Evolutionary conservation across 495 filamentous ascomycete species (phyloP).

Genomic region (Talaromyces thailandensis): DNA sequence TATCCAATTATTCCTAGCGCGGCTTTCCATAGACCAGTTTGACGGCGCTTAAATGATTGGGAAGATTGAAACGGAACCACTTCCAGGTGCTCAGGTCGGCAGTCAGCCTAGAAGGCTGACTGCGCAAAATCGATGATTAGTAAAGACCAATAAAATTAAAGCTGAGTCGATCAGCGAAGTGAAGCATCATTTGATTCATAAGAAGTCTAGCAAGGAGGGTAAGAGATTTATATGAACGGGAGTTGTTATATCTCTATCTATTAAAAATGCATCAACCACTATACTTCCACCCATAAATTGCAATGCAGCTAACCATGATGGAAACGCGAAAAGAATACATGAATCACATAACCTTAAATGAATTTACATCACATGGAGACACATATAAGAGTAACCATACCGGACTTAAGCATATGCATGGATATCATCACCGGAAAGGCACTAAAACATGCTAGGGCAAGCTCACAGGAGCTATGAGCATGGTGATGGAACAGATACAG

Average conservation of each 20-base stretch:
- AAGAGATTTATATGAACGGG: neutral
- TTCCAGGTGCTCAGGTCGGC: neutral
- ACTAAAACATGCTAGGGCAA: neutral
- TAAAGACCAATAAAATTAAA: neutral
- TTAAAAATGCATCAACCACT: neutral
- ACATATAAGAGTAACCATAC: neutral
- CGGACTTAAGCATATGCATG: neutral
- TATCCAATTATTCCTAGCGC: slow-evolving; percentile 8
- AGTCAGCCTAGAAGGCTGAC: neutral
- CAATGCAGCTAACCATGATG: neutral
- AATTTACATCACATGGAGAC: neutral
- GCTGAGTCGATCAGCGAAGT: neutral
- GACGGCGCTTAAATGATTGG: slow-evolving; percentile 8
- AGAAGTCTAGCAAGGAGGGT: neutral
- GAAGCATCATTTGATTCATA: neutral
- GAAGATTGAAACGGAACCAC: neutral
- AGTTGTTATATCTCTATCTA: neutral
- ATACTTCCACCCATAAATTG: neutral
- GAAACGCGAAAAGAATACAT: neutral
- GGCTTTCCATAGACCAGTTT: slow-evolving; percentile 6
- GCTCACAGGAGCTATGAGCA: neutral
- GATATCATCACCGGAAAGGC: neutral
- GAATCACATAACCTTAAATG: neutral
- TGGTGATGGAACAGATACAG: neutral
- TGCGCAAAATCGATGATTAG: neutral